A percentile compares a stretch with the other conserved stretches of the same genome.
Conservation (phyloP, 2,329 filamentous ascomycete genomes). For the Diaporthe ampelina region DNA sequence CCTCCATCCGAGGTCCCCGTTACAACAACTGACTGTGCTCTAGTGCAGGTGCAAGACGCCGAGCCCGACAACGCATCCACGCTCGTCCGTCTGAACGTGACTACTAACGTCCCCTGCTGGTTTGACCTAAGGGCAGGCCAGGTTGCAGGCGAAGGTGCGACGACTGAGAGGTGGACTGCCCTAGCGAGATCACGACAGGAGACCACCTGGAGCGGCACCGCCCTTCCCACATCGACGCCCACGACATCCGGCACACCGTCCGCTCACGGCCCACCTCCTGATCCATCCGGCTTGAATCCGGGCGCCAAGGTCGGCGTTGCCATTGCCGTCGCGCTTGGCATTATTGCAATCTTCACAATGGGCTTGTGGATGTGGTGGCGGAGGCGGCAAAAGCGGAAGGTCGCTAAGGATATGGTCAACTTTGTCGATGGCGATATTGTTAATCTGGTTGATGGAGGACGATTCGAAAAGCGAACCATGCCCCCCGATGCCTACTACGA, state of each 20-base stretch:
- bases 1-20: not conserved
- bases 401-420: constrained; percentile 41
- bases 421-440: constrained; percentile 42
- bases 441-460: constrained; percentile 39
- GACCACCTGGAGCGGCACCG: constrained; percentile 34
- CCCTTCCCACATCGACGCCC: constrained; percentile 22
- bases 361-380: constrained; percentile 40
- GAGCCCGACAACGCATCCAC: constrained; percentile 33
- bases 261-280: not conserved
- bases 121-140: constrained; percentile 26
- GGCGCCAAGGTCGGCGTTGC: constrained; percentile 39
- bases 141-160: constrained; percentile 3
- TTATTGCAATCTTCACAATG: constrained; percentile 31
- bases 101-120: constrained; percentile 33
- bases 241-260: not conserved
- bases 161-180: constrained; percentile 31
- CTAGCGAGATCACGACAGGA: constrained; percentile 27
- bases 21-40: constrained; percentile 6
- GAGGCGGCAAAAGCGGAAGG: constrained; percentile 37
- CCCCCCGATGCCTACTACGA: constrained; percentile 40
- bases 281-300: constrained; percentile 7
- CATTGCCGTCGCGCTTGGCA: constrained; percentile 35
- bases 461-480: constrained; percentile 39
- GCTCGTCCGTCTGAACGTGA: constrained; percentile 32
- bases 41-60: constrained; percentile 33